A percentile compares a stretch with the other conserved stretches of the same genome.
Conservation (phyloP, 1,139 yeast species). For the Saccharomyces uvarum region DNA sequence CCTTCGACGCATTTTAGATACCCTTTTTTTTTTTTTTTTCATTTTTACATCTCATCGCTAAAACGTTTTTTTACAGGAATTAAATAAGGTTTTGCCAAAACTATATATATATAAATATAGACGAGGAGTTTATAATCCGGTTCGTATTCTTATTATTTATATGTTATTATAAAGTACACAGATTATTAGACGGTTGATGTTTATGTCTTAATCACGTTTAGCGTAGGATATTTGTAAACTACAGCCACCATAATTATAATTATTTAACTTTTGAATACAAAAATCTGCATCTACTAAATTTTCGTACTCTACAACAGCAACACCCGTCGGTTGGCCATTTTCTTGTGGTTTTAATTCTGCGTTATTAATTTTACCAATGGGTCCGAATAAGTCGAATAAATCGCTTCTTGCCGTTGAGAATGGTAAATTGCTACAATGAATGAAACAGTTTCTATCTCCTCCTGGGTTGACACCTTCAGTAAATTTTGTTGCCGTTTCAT, state of each 20-base stretch:
- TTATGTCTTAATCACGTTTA: constrained; percentile 14
- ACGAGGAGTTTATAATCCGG: not conserved
- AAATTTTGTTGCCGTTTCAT: constrained; percentile 10
- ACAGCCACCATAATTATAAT: constrained; percentile 77
- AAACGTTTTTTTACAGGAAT: not conserved
- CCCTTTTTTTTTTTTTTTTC: not conserved
- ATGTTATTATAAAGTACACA: not conserved
- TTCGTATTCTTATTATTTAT: not conserved
- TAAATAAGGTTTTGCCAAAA: not conserved
- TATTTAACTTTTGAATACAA: constrained; percentile 65
- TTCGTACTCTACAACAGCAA: constrained; percentile 75
- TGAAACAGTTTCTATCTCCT: constrained; percentile 58
- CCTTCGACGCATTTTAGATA: not conserved
- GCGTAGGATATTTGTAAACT: constrained; percentile 59
- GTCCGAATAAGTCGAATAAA: constrained; percentile 76
- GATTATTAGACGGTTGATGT: not conserved
- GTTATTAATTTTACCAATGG: constrained; percentile 65
- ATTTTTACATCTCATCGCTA: not conserved
- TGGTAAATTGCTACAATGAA: constrained; percentile 75
- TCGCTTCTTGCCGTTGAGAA: constrained; percentile 83
- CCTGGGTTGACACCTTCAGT: constrained; percentile 24
- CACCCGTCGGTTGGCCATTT: constrained; percentile 66
- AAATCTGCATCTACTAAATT: constrained; percentile 58
- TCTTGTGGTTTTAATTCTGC: constrained; percentile 70
- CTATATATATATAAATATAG: not conserved